Evolutionary conservation across 2,329 filamentous ascomycete genomes (phyloP).

Genomic region (Alternaria dauci): DNA sequence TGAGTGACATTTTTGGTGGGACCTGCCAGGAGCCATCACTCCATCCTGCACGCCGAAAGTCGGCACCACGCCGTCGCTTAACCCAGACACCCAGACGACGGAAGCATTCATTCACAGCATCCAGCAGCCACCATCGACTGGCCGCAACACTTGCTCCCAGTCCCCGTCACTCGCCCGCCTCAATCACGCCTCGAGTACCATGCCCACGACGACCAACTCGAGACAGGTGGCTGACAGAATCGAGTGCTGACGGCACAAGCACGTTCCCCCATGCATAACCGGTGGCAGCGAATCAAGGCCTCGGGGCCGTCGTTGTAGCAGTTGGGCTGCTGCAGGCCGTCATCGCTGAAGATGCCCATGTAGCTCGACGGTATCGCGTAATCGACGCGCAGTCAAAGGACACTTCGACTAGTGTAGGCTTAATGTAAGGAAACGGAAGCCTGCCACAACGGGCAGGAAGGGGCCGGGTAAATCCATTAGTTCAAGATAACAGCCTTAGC

Average conservation of each 20-base stretch:
- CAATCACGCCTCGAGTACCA: constrained; percentile 6
- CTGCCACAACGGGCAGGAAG: constrained; percentile 23
- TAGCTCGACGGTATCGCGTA: constrained; percentile 11
- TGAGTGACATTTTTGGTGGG: constrained; percentile 24
- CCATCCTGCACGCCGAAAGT: constrained; percentile 17
- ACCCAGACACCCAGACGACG: not conserved
- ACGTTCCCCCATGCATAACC: constrained; percentile 15
- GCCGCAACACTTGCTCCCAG: not conserved
- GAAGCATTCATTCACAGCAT: not conserved
- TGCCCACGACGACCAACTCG: constrained; percentile 6
- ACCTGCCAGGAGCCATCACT: constrained; percentile 10
- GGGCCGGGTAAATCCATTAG: constrained; percentile 31
- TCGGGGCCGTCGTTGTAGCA: not conserved
- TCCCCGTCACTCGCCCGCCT: not conserved
- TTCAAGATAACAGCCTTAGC: constrained; percentile 17
- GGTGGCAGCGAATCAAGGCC: constrained; percentile 11
- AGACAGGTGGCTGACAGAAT: constrained; percentile 22
- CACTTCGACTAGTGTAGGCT: constrained; percentile 13
- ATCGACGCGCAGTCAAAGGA: constrained; percentile 7
- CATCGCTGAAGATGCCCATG: constrained; percentile 17
- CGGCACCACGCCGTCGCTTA: constrained; percentile 12
- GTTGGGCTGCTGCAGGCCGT: constrained; percentile 14
- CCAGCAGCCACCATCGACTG: not conserved
- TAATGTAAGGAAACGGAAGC: constrained; percentile 21
- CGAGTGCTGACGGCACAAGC: constrained; percentile 28